phyloP scores from a whole-genome alignment of 2,329 filamentous ascomycete genomes.

The Madurella fahalii region DNA sequence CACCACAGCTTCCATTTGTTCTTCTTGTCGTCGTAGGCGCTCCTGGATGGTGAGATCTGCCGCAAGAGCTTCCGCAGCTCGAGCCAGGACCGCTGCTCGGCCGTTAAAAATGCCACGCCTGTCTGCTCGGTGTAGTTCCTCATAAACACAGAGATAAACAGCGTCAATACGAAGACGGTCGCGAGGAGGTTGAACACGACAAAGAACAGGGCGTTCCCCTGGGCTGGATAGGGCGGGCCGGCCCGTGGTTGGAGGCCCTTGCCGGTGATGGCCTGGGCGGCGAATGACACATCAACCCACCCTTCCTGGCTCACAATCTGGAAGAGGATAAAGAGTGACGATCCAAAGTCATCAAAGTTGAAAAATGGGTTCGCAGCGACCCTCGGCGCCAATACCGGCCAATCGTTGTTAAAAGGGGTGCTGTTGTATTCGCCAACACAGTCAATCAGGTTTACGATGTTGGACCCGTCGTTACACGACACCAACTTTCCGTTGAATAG shows the following conservation, averaged over 20 bases:
- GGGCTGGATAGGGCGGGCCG: constrained; percentile 49
- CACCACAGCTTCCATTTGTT: constrained; percentile 88
- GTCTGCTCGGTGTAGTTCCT: constrained; percentile 99
- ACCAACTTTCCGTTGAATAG: constrained; percentile 82
- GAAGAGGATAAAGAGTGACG: constrained; percentile 91
- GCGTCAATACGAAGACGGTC: constrained; percentile 90
- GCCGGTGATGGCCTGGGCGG: constrained; percentile 76
- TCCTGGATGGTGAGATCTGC: constrained; percentile 92
- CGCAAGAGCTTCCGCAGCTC: constrained; percentile 87
- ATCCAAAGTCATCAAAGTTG: constrained; percentile 92
- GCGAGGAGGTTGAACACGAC: constrained; percentile 93
- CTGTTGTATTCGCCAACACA: constrained; percentile 82
- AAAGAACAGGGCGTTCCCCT: constrained; percentile 91
- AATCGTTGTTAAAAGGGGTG: constrained; percentile 67
- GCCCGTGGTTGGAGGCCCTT: constrained; percentile 66
- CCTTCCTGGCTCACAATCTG: constrained; percentile 99
- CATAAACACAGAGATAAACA: constrained; percentile 99
- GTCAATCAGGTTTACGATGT: constrained; percentile 59
- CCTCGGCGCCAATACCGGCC: constrained; percentile 79
- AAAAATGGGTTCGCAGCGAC: constrained; percentile 78
- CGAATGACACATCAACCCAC: constrained; percentile 91
- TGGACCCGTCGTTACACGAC: constrained; percentile 68
- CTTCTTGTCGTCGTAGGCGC: constrained; percentile 73
- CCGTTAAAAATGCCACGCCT: constrained; percentile 90
- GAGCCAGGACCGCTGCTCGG: constrained; percentile 94